Evolutionary conservation across 2,329 filamentous ascomycete species (phyloP), one percentile per base, ranked within the genome.

Genomic region (Xylaria sp.): DNA sequence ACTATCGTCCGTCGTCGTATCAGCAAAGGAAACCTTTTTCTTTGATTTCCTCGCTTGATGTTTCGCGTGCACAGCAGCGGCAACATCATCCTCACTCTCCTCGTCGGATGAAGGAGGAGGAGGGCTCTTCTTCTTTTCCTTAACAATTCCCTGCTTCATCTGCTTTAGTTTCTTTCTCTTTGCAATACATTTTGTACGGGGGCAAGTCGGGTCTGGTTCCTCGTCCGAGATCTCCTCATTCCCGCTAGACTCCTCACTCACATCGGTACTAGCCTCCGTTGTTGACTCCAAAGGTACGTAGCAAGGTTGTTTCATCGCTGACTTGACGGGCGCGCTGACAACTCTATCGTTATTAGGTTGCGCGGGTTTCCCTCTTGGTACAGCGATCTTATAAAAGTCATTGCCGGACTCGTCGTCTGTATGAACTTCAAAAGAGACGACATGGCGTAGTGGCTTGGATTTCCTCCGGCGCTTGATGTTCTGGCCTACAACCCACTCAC

Each of bases 331-430:
- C 17, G 11, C 11, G 11, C 24, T 19, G 11, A 30, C 53, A 8
- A 32, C 24, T 39, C 7, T 34, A 4, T 4, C 8, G 3, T 73
- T 68, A 9, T 71, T 71, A 36, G 51, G 48, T 59, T 17, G 11
- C 24, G 42, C 21, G 39, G 65, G 67, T 17, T 78, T 73, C 4
- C 78, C 76, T 61, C 84, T 82, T 1, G 85, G 85, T 60, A 85
- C 85, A 1, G 83, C 85, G 45, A 88, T 75, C 19, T 77, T 80
- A 61, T 87, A 75, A 2, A 80, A 82, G 61, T 88, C 85, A 30
- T 81, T 79, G 7, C 83, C 81, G n/a, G 80, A 81, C 64, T 86
- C 84, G 51, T 87, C 85, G 68, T 88, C 85, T 11, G 85, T 86
- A 14, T 81, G 76, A 78, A 83, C 83, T 70, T 85, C 82, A 59